These are phyloP conservation scores for Starmerella bombi DNA, from an alignment of 805 yeast species.

Conservation along the genomic window DNA sequence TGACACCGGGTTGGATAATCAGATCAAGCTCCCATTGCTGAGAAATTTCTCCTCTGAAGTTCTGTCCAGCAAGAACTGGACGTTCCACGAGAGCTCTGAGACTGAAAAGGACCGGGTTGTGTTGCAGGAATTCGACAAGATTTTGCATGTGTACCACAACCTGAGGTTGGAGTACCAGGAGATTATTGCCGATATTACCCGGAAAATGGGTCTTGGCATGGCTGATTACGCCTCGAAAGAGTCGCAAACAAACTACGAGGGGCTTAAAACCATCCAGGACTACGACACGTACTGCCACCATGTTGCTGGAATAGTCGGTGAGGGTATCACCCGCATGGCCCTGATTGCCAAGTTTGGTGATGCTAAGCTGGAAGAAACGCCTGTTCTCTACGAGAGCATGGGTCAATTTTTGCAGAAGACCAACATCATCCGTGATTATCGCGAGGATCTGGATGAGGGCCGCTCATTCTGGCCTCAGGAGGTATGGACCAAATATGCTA, in stretches of 20 bases:
- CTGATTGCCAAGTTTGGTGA: constrained; percentile 63
- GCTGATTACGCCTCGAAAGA: constrained; percentile 78
- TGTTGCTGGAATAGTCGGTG: constrained; percentile 97
- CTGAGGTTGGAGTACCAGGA: constrained; percentile 66
- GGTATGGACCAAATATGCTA: constrained; percentile 76
- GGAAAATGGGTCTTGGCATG: constrained; percentile 95
- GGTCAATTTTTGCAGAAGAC: constrained; percentile 92
- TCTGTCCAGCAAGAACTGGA: constrained; percentile 59
- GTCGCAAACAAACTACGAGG: constrained; percentile 41
- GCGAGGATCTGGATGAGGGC: constrained; percentile 82
- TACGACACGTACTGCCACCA: constrained; percentile 89
- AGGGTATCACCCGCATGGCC: constrained; percentile 76
- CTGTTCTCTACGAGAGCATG: constrained; percentile 65
- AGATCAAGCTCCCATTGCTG: constrained; percentile 59
- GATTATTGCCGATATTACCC: constrained; percentile 62
- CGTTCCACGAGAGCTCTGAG: constrained; percentile 55
- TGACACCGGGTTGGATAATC: constrained; percentile 73
- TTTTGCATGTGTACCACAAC: constrained; percentile 58
- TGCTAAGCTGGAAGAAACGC: constrained; percentile 37
- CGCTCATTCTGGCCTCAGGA: constrained; percentile 95
- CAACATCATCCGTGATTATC: constrained; percentile 87
- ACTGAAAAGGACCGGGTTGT: constrained; percentile 73
- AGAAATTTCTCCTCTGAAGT: constrained; percentile 48
- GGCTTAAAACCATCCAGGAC: constrained; percentile 65
- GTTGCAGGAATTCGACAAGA: constrained; percentile 59